Percentiles rank a stretch among this genome's conserved stretches.
Evolutionary conservation across 768 basidiomycete genomes (phyloP).

Genomic region (Glaciozyma antarctica): DNA sequence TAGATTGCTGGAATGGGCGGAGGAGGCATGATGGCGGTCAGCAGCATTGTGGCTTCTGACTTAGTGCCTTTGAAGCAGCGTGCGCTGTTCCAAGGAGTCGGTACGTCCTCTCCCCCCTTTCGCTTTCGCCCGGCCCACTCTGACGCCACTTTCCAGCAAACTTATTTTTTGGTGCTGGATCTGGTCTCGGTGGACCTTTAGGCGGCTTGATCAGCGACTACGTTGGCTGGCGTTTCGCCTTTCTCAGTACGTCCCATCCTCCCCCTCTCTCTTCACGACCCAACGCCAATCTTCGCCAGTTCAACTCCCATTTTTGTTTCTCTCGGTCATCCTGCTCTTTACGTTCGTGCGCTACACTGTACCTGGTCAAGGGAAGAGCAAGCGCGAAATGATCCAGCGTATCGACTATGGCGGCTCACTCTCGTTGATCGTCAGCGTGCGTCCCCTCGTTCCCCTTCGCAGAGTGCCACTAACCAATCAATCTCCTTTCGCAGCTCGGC

Average conservation of each 20-base stretch:
- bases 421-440: conserved; percentile 54
- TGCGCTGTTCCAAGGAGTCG: conserved; percentile 83
- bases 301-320: conserved; percentile 67
- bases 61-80: conserved; percentile 78
- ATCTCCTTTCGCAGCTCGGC: conserved; percentile 15
- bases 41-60: conserved; percentile 62
- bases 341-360: conserved; percentile 69
- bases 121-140: not conserved
- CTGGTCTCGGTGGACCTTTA: conserved; percentile 40
- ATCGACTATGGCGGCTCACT: conserved; percentile 78
- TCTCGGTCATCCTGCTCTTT: conserved; percentile 61
- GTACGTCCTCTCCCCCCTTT: not conserved
- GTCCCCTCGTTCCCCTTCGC: not conserved
- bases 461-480: conserved; percentile 9
- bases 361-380: conserved; percentile 41
- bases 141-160: conserved; percentile 28
- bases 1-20: conserved; percentile 29
- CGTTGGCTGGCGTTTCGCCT: conserved; percentile 65
- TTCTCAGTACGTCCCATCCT: conserved; percentile 46
- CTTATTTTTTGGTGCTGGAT: conserved; percentile 63
- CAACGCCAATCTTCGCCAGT: conserved; percentile 2
- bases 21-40: conserved; percentile 43
- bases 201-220: conserved; percentile 37
- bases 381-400: conserved; percentile 40
- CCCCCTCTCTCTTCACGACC: too few species aligned